Base-by-base conservation (phyloP, 768 basidiomycete genomes). In the Termitomyces sp. region DNA sequence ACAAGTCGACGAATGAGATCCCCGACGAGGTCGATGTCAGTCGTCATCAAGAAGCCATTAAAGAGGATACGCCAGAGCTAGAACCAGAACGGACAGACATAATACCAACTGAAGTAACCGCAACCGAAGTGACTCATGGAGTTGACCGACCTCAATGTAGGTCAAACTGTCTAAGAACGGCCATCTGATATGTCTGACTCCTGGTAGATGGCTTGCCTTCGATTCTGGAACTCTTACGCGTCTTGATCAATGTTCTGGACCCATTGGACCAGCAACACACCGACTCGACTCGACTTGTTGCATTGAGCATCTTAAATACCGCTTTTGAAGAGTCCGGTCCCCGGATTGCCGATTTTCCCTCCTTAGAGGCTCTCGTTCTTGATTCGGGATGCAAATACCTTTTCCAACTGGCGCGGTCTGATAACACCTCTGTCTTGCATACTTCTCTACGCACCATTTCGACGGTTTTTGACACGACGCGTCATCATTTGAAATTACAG, bases 311-410 rank as follows among this genome's bases (percentile, higher is more conserved):
- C 55, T 79, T 99, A 54, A 94, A 95, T 64, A 79, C 86, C 21
- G 89, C 92, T 3, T 85, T 98, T 53, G 93, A 98, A 69, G 84
- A 86, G 51, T 84, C 92, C 19, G 95, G 94, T 7, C 69, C 79
- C 7, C 81, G 78, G 42, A 83, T 99, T 54, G 83, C 86, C 26
- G 74, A 81, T 28, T 98, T 89, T 69, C 84, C 89, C 7, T 91
- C 91, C 7, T 74, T 98, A 35, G 75, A 84, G 50, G 76, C 79
- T 28, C 84, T 98, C 54, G 76, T 98, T 35, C 73, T 90, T 14
- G 96, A 99, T 67, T 79, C 88, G 48, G 94, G 91, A 0, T 98
- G 96, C 79, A 95, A 96, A 74, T 94, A 89, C 67, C 83, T 99
- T 33, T 98, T 99, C 78, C 95, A 97, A 73, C 84, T 99, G 37